Conservation (phyloP, 495 filamentous ascomycete species). For the Aspergillus nidulans region DNA sequence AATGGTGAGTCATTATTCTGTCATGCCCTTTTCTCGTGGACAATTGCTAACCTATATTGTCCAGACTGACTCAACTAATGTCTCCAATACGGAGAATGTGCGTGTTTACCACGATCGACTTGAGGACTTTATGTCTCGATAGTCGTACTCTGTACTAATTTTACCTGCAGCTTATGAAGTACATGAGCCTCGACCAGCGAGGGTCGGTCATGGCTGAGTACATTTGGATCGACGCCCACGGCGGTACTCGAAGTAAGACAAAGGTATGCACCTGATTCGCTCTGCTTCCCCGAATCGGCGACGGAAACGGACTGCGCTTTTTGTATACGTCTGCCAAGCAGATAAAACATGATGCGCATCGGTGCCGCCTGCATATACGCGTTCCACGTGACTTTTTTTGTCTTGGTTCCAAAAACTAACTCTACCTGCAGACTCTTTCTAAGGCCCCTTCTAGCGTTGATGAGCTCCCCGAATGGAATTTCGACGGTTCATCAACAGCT, state of each 20-base stretch:
- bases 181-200: constrained; percentile 84
- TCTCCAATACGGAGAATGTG: constrained; percentile 70
- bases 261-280: constrained; percentile 59
- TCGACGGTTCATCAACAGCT: constrained; percentile 91
- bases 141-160: constrained; percentile 41
- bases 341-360: constrained; percentile 15
- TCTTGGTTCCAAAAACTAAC: constrained; percentile 15
- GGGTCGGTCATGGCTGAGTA: constrained; percentile 87
- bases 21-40: not conserved
- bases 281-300: not conserved
- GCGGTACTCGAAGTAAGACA: constrained; percentile 80
- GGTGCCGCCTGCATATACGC: constrained; percentile 27
- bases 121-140: not conserved
- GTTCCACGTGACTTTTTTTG: constrained; percentile 29
- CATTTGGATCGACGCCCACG: constrained; percentile 88
- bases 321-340: not conserved
- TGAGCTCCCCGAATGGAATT: constrained; percentile 98
- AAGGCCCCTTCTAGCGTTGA: constrained; percentile 59
- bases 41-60: not conserved
- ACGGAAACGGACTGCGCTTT: not conserved
- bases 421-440: constrained; percentile 63
- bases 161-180: constrained; percentile 74
- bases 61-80: constrained; percentile 51
- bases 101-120: constrained; percentile 32
- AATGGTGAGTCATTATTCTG: constrained; percentile 10